These are phyloP conservation scores for Trypanosoma conorhini DNA, from an alignment of 208 protist species.

Conservation along the genomic window DNA sequence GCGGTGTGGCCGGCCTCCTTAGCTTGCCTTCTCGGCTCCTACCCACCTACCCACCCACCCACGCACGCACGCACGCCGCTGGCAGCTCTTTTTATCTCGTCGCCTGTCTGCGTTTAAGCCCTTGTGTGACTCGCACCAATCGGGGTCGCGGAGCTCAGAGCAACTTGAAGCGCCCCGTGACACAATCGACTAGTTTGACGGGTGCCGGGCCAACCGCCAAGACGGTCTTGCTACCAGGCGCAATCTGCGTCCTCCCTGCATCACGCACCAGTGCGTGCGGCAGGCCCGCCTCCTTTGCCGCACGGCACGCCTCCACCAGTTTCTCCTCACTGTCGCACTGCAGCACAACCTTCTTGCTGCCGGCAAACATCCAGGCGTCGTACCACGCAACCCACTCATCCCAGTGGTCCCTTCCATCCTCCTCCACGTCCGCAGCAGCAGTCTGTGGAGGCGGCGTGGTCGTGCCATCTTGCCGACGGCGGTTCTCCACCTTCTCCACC, in stretches of 20 bases:
- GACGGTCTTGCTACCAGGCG: slow-evolving; percentile 89
- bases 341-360: slow-evolving; percentile 83
- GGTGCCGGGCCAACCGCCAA: slow-evolving; percentile 88
- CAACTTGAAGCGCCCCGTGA: slow-evolving; percentile 91
- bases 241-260: slow-evolving; percentile 94
- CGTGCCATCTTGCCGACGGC: slow-evolving; percentile 29
- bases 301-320: slow-evolving; percentile 47
- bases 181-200: slow-evolving; percentile 68
- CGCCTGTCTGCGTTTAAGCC: neutral
- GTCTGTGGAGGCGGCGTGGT: neutral
- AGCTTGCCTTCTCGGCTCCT: too few relatives aligned
- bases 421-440: neutral
- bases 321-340: slow-evolving; percentile 72
- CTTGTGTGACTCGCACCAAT: neutral
- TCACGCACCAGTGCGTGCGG: slow-evolving; percentile 85
- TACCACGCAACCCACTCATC: slow-evolving; percentile 63
- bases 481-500: slow-evolving; percentile 57
- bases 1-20: too few relatives aligned
- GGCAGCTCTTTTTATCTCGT: neutral
- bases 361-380: slow-evolving; percentile 59
- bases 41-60: too few relatives aligned
- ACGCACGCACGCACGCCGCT: too few relatives aligned
- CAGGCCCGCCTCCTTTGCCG: slow-evolving; percentile 51
- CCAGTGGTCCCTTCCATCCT: neutral
- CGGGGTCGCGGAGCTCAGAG: slow-evolving; percentile 45